Percentiles rank a stretch among this genome's conserved stretches.
These are phyloP conservation scores for Glebionis coronaria DNA, from an alignment of 129 eudicot species.

Conservation along the genomic window DNA sequence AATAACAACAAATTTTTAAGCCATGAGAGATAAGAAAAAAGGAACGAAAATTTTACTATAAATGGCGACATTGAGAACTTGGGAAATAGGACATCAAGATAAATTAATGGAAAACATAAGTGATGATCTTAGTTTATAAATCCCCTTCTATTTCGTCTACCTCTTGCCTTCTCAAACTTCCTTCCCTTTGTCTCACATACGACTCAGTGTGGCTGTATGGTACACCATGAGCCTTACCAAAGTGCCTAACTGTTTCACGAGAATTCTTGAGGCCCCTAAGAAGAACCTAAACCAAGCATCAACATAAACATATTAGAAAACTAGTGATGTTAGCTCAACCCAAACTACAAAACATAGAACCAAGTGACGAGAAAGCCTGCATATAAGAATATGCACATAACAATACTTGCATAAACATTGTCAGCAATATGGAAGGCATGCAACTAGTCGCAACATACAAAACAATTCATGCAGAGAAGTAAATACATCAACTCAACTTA, in stretches of 20 bases:
- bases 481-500: no score
- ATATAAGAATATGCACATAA: no score
- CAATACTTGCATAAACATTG: no score
- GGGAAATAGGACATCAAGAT: background rate
- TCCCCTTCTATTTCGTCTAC: constrained; percentile 57
- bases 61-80: constrained; percentile 6
- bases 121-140: constrained; percentile 23
- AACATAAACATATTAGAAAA: background rate
- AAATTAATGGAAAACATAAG: background rate
- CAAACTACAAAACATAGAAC: background rate
- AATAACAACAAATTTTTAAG: constrained; percentile 22
- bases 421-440: no score
- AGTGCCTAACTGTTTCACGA: constrained; percentile 33
- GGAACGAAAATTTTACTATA: constrained; percentile 1
- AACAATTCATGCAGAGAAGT: no score
- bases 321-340: background rate
- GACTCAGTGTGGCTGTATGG: constrained; percentile 77
- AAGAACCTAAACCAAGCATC: background rate
- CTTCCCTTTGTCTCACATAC: constrained; percentile 52
- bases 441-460: no score
- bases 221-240: constrained; percentile 72
- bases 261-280: constrained; percentile 7
- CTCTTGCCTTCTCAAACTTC: constrained; percentile 58
- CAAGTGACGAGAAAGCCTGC: no score
- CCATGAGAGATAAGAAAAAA: constrained; percentile 18